Evolutionary conservation across 1,139 yeast species (phyloP).

Genomic region (Eremothecium cymbalariae): DNA sequence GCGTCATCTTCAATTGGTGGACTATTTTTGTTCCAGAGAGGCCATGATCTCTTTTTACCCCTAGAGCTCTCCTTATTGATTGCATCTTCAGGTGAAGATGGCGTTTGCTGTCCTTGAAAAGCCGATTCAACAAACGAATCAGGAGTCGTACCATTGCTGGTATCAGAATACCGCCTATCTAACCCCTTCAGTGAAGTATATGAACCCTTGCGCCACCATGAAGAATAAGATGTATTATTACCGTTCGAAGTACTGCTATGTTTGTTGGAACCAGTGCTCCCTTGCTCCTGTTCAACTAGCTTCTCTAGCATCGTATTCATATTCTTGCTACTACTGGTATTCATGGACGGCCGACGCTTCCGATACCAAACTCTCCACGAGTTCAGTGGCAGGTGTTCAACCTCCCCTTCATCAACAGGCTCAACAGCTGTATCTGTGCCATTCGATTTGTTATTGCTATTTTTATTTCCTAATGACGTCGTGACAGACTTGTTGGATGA

Average conservation of each 20-base stretch:
- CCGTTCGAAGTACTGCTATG: neutral
- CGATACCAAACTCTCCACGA: slow-evolving; percentile 9
- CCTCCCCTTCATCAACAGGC: neutral
- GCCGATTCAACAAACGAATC: slow-evolving; percentile 1
- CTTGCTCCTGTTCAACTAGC: slow-evolving; percentile 1
- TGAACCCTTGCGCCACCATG: slow-evolving; percentile 24
- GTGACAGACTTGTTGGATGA: slow-evolving; percentile 5
- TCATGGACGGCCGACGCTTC: slow-evolving; percentile 6
- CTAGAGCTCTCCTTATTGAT: neutral
- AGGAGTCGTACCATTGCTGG: slow-evolving; percentile 1
- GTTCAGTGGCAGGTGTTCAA: slow-evolving; percentile 6
- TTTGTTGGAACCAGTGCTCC: neutral
- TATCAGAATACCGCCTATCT: slow-evolving; percentile 1
- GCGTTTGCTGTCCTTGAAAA: neutral
- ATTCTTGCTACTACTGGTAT: neutral
- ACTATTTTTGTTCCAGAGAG: slow-evolving; percentile 25
- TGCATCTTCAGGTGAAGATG: slow-evolving; percentile 1
- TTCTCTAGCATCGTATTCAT: slow-evolving; percentile 1
- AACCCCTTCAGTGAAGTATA: slow-evolving; percentile 17
- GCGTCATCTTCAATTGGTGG: slow-evolving; percentile 14
- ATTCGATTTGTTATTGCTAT: neutral
- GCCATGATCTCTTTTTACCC: slow-evolving; percentile 19
- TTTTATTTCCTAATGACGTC: slow-evolving; percentile 2
- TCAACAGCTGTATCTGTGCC: slow-evolving; percentile 1
- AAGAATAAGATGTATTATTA: neutral